phyloP scores from a whole-genome alignment of 78 protist species.

The Emiliania huxleyi region DNA sequence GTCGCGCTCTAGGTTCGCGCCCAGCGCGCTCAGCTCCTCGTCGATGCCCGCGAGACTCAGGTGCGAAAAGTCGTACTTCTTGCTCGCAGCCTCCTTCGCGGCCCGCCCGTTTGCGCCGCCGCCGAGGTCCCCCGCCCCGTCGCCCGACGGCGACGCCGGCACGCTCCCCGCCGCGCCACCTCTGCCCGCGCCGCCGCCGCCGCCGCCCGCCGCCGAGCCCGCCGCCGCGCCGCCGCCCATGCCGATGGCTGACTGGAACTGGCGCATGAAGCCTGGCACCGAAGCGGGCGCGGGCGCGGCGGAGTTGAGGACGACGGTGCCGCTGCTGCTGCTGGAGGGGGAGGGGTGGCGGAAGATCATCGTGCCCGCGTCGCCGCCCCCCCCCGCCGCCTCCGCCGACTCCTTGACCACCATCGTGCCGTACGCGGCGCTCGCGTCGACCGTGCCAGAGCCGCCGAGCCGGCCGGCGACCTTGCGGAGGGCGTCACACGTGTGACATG shows the following conservation, averaged over 20 bases:
- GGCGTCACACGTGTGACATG: no score
- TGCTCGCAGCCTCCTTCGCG: no score
- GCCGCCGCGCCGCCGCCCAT: not conserved
- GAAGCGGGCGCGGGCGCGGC: not conserved
- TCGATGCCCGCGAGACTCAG: not conserved
- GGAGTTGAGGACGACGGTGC: not conserved
- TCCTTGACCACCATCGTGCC: not conserved
- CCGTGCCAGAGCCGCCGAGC: no score
- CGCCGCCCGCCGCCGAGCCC: not conserved
- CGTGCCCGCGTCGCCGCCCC: not conserved
- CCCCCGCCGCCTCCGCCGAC: not conserved
- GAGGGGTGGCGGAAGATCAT: not conserved
- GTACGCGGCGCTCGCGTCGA: no score
- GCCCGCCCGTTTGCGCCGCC: no score
- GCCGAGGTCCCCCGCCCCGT: no score
- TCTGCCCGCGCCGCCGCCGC: not conserved
- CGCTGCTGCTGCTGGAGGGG: not conserved
- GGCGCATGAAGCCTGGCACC: not conserved
- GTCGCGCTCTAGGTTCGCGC: not conserved
- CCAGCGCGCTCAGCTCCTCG: not conserved
- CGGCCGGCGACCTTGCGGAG: no score
- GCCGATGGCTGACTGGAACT: not conserved
- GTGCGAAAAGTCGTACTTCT: not conserved
- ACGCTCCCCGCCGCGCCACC: not conserved
- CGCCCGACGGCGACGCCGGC: no score